Evolutionary conservation across 2,329 filamentous ascomycete species (phyloP), one percentile per base, ranked within the genome.

Genomic region (Chaetomiaceae sp.): DNA sequence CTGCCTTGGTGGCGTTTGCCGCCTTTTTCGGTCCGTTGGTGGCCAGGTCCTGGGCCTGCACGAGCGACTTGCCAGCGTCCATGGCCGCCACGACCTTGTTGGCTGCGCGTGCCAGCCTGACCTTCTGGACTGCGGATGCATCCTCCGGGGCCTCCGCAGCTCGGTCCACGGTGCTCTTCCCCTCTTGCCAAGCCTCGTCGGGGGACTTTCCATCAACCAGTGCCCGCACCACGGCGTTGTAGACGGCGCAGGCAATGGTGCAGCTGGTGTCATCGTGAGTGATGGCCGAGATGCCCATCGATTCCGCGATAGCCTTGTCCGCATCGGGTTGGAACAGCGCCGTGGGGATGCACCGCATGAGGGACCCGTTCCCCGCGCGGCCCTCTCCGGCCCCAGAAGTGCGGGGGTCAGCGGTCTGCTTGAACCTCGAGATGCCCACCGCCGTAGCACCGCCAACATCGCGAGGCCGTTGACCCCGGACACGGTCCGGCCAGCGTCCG

Each of bases 281-380:
- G 20, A 73, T 60, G 14, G 61, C 64, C 42, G 68, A 72, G 48
- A 74, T 68, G 4, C 62, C 62, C 7, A 65, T 46, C 39, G 66
- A 68, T 43, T 73, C 68, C 1, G 40, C 37, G 4, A 68, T 42
- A 5, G 68, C 17, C 21, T 51, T 60, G 1, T 62, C 56, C 2
- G 43, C 44, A 10, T 67, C 63, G 0, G 13, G 17, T 25, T 65
- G 63, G 44, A 76, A 74, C 13, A 75, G 56, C 0, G 62, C 73
- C 0, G 72, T 75, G 0, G 73, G 68, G 1, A 76, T 63, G 53
- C 73, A 76, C 3, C 73, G 65, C 73, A 76, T 76, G 53, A 76
- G 56, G 31, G 68, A 72, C 4, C 73, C 73, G 47, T 76, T 75
- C 13, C 73, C 73, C 0, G 70, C 68, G 6, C 56, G 58, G 3